A percentile compares a stretch with the other conserved stretches of the same genome.
Evolutionary conservation across 2,329 filamentous ascomycete genomes (phyloP).

Genomic region (Hirsutella thompsonii): DNA sequence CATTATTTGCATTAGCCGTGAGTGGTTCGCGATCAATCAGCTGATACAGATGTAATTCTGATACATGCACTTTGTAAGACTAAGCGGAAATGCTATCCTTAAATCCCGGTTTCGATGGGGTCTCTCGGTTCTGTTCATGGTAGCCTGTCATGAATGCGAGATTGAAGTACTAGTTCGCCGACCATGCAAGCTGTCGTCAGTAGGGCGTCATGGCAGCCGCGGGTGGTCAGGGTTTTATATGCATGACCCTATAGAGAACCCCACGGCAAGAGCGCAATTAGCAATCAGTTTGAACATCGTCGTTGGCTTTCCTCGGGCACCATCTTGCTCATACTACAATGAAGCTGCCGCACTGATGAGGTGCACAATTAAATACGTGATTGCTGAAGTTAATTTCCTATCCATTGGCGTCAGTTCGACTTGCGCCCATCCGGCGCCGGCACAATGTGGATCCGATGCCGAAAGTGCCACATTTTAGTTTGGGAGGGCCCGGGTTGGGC

Average conservation of each 20-base stretch:
- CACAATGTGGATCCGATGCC: conserved; percentile 7
- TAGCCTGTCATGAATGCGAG: too few species aligned
- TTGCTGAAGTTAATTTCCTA: too few species aligned
- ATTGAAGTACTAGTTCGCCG: too few species aligned
- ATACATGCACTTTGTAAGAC: not conserved
- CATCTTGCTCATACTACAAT: too few species aligned
- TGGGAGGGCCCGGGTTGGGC: not conserved
- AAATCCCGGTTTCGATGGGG: not conserved
- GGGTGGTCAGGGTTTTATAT: too few species aligned
- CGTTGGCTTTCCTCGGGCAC: too few species aligned
- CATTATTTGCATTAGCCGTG: conserved; percentile 13
- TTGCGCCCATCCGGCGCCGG: not conserved
- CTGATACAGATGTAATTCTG: conserved; percentile 15
- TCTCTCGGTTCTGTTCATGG: not conserved
- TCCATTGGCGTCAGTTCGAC: not conserved
- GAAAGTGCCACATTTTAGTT: conserved; percentile 2
- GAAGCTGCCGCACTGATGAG: too few species aligned
- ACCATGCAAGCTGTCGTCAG: not conserved
- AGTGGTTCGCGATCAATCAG: conserved; percentile 13
- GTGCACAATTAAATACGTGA: too few species aligned
- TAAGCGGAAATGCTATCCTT: not conserved
- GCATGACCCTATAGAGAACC: too few species aligned
- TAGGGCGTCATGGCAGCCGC: too few species aligned
- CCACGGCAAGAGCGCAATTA: too few species aligned
- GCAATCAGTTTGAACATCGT: too few species aligned